Conservation (phyloP, 2,329 filamentous ascomycete genomes). For the Ophiocordyceps polyrhachis-furcata region DNA sequence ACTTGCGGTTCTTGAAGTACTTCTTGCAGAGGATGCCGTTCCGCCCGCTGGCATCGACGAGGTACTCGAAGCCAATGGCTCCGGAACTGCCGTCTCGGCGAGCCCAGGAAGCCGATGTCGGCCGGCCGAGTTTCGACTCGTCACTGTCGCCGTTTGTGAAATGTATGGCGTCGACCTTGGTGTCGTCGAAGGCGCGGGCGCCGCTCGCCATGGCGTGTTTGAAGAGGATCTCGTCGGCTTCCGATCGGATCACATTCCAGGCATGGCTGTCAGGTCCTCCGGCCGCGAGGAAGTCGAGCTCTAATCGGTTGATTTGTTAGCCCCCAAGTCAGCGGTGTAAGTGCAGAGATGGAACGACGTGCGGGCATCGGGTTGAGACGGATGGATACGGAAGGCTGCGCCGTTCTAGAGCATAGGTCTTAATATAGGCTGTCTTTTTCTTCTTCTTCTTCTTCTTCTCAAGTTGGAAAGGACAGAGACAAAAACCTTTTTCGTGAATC, state of each 20-base stretch:
- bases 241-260: constrained; percentile 28
- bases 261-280: constrained; percentile 18
- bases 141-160: constrained; percentile 7
- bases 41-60: constrained; percentile 30
- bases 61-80: constrained; percentile 23
- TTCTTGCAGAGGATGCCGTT: constrained; percentile 24
- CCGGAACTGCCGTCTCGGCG: constrained; percentile 17
- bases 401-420: constrained; percentile 8
- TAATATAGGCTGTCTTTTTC: too few relatives aligned
- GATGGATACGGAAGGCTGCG: constrained; percentile 19
- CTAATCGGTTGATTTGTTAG: background rate
- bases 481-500: constrained; percentile 23
- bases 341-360: constrained; percentile 3
- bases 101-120: constrained; percentile 17
- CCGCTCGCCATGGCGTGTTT: constrained; percentile 20
- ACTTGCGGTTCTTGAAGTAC: constrained; percentile 27
- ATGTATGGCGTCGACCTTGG: constrained; percentile 13
- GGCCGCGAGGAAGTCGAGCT: constrained; percentile 18
- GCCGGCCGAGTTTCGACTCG: constrained; percentile 8
- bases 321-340: background rate
- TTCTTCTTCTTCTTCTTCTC: too few relatives aligned
- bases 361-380: constrained; percentile 13
- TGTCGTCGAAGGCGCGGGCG: constrained; percentile 21
- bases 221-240: constrained; percentile 23
- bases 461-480: too few relatives aligned